Evolutionary conservation across 768 basidiomycete genomes (phyloP).

Genomic region (Rhodotorula sphaerocarpa): DNA sequence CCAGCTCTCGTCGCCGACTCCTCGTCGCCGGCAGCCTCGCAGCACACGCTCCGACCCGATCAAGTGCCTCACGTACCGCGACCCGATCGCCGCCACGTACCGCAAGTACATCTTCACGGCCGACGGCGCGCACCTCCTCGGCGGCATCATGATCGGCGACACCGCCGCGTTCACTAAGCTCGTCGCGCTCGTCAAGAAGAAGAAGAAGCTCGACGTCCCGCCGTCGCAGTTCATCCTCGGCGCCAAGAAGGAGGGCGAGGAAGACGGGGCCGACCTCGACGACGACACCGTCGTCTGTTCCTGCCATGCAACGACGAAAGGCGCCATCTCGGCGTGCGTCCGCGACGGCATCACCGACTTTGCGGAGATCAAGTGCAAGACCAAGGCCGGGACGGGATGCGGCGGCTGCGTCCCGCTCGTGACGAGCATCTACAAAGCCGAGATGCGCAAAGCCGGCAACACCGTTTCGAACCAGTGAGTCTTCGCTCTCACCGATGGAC

Average conservation of each 20-base stretch:
- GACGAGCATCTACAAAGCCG: constrained; percentile 50
- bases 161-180: constrained; percentile 61
- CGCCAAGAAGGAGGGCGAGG: constrained; percentile 50
- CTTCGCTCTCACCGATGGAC: not conserved
- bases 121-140: constrained; percentile 63
- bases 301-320: constrained; percentile 57
- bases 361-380: constrained; percentile 56
- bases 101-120: constrained; percentile 63
- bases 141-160: constrained; percentile 67
- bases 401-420: constrained; percentile 59
- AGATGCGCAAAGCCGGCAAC: constrained; percentile 62
- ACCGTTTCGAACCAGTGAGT: constrained; percentile 49
- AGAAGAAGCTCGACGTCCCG: constrained; percentile 60
- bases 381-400: constrained; percentile 59
- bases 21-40: constrained; percentile 34
- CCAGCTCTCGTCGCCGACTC: constrained; percentile 18
- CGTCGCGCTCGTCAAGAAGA: constrained; percentile 62
- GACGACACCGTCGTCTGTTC: constrained; percentile 66
- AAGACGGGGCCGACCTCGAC: constrained; percentile 59
- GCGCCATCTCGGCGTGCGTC: constrained; percentile 51
- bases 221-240: constrained; percentile 64
- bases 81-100: constrained; percentile 64
- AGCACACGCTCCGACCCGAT: constrained; percentile 47
- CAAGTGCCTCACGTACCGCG: constrained; percentile 59
- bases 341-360: constrained; percentile 51